Percentiles rank a stretch among this genome's conserved stretches.
Evolutionary conservation across 164 flowering plant species (phyloP).

Genomic region (Saururus chinensis): DNA sequence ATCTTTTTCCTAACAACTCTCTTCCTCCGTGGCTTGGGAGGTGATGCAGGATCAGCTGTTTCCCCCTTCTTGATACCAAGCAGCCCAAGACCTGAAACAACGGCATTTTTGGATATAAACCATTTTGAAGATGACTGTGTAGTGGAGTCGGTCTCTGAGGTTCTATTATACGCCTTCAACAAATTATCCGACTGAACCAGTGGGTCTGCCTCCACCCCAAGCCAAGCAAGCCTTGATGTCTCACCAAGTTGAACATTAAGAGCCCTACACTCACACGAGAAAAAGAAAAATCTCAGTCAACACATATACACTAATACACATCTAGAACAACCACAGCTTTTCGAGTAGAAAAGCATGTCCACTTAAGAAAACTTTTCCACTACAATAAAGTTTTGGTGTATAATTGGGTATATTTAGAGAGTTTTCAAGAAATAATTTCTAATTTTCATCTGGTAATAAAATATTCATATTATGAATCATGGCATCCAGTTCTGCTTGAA

Average conservation of each 20-base stretch:
- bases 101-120: conserved; percentile 78
- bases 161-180: conserved; percentile 63
- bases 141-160: conserved; percentile 26
- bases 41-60: conserved; percentile 22
- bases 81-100: conserved; percentile 76
- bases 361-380: neutral
- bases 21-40: conserved; percentile 76
- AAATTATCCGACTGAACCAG: conserved; percentile 53
- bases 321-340: neutral
- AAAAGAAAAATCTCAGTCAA: neutral
- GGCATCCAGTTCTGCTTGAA: too few relatives aligned
- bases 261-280: conserved; percentile 31
- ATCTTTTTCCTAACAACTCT: conserved; percentile 72
- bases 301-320: neutral
- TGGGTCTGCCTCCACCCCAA: conserved; percentile 84
- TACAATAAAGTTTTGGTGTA: neutral
- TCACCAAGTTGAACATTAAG: conserved; percentile 78
- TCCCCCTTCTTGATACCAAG: conserved; percentile 66
- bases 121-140: conserved; percentile 45
- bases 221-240: conserved; percentile 78
- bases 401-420: too few relatives aligned
- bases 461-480: too few relatives aligned
- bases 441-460: too few relatives aligned
- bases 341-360: neutral
- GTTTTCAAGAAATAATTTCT: too few relatives aligned